These are phyloP conservation scores for Apiotrichum gracile DNA, from an alignment of 1,284 basidiomycete species.

Conservation along the genomic window DNA sequence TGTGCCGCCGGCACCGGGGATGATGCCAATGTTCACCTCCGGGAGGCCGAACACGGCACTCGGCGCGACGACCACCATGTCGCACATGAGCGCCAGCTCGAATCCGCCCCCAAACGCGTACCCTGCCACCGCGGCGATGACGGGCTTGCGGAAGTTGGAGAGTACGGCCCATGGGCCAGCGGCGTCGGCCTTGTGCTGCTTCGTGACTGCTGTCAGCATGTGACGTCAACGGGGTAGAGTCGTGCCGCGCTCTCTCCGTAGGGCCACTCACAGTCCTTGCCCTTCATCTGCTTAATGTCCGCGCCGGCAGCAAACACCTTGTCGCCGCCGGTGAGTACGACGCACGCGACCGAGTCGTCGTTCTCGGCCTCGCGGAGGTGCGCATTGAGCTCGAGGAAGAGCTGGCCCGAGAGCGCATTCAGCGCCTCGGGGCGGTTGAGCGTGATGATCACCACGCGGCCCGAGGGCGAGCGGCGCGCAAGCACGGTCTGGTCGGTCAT, in stretches of 20 bases:
- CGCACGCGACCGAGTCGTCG: constrained; percentile 67
- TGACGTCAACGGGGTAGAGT: neutral
- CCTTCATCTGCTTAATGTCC: constrained; percentile 59
- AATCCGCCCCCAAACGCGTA: constrained; percentile 97
- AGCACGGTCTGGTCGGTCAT: constrained; percentile 34
- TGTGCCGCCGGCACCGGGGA: constrained; percentile 88
- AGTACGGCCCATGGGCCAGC: constrained; percentile 40
- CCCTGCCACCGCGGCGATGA: constrained; percentile 92
- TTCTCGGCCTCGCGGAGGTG: constrained; percentile 65
- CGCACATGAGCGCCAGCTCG: constrained; percentile 87
- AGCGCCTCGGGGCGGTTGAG: constrained; percentile 93
- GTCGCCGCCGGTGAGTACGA: constrained; percentile 89
- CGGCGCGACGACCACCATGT: constrained; percentile 88
- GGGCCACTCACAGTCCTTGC: constrained; percentile 64
- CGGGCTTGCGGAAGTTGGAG: constrained; percentile 77
- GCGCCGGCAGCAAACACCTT: constrained; percentile 78
- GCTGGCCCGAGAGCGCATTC: constrained; percentile 77
- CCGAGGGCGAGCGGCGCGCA: constrained; percentile 25
- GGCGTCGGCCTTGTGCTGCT: constrained; percentile 49
- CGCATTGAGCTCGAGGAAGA: constrained; percentile 70
- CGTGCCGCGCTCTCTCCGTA: neutral
- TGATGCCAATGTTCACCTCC: constrained; percentile 79
- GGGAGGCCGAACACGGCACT: constrained; percentile 67
- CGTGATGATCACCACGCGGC: constrained; percentile 74
- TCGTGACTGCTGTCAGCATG: neutral